Conservation (phyloP, 2,329 filamentous ascomycete genomes). For the Aspergillus oerlinghausenensis region DNA sequence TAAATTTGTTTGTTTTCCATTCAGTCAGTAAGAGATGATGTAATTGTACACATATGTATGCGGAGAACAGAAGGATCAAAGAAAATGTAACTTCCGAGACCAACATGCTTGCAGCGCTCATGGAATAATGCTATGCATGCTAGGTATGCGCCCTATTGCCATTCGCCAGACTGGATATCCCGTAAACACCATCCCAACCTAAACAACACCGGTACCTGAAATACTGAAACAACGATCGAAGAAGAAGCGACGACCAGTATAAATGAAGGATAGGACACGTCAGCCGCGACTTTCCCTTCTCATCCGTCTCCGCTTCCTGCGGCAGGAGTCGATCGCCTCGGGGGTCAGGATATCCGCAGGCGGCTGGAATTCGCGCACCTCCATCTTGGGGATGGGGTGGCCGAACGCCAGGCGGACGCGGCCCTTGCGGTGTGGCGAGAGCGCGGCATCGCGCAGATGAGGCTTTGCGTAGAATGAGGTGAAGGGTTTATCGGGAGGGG, state of each 20-base stretch:
- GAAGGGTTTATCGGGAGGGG: constrained; percentile 54
- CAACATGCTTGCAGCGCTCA: neutral
- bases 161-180: neutral
- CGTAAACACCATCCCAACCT: neutral
- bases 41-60: too few relatives aligned
- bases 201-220: neutral
- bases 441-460: constrained; percentile 71
- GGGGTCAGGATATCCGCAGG: constrained; percentile 55
- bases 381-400: constrained; percentile 68
- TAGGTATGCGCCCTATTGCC: neutral
- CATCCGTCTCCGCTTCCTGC: constrained; percentile 34
- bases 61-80: neutral
- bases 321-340: constrained; percentile 39
- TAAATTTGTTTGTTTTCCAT: neutral
- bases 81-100: neutral
- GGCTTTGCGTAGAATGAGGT: constrained; percentile 82
- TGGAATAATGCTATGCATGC: neutral
- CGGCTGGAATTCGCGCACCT: constrained; percentile 68
- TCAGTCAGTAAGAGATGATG: neutral
- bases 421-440: constrained; percentile 67
- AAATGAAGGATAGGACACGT: neutral
- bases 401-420: constrained; percentile 77
- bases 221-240: neutral
- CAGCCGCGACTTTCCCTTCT: constrained; percentile 27
- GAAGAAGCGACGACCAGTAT: neutral